phyloP scores from a whole-genome alignment of 2,329 filamentous ascomycete genomes.

The Atkinsonella texensis region DNA sequence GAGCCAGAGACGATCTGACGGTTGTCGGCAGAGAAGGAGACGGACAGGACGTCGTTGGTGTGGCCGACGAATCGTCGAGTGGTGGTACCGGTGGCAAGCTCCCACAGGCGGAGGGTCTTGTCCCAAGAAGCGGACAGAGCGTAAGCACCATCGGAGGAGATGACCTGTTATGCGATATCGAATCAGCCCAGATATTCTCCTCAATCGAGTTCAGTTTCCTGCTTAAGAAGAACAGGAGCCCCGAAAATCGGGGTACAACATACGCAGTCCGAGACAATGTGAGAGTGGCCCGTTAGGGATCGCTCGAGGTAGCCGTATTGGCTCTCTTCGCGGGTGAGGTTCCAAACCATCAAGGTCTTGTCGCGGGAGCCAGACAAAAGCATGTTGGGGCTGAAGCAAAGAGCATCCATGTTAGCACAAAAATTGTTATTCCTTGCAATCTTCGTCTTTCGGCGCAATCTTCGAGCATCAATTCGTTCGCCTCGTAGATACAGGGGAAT shows the following conservation, averaged over 20 bases:
- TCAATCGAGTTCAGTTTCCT: neutral
- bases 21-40: conserved; percentile 99
- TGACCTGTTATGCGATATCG: conserved; percentile 50
- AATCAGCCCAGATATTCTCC: conserved; percentile 13
- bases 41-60: conserved; percentile 98
- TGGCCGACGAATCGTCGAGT: conserved; percentile 98
- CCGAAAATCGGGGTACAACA: conserved; percentile 28
- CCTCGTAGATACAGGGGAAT: conserved; percentile 2
- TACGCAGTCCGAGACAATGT: conserved; percentile 99
- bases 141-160: conserved; percentile 98
- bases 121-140: conserved; percentile 98
- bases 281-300: conserved; percentile 95
- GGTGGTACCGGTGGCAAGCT: conserved; percentile 93
- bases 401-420: conserved; percentile 11
- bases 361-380: conserved; percentile 94
- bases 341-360: conserved; percentile 99
- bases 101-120: conserved; percentile 99
- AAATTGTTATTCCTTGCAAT: neutral
- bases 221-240: neutral
- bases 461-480: conserved; percentile 1
- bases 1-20: conserved; percentile 99
- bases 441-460: neutral
- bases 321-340: conserved; percentile 96
- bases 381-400: conserved; percentile 76
- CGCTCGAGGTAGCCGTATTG: conserved; percentile 99